Evolutionary conservation across 352 stramenopile species (phyloP), one percentile per base, ranked within the genome.

Genomic region (Pythium coloratum): DNA sequence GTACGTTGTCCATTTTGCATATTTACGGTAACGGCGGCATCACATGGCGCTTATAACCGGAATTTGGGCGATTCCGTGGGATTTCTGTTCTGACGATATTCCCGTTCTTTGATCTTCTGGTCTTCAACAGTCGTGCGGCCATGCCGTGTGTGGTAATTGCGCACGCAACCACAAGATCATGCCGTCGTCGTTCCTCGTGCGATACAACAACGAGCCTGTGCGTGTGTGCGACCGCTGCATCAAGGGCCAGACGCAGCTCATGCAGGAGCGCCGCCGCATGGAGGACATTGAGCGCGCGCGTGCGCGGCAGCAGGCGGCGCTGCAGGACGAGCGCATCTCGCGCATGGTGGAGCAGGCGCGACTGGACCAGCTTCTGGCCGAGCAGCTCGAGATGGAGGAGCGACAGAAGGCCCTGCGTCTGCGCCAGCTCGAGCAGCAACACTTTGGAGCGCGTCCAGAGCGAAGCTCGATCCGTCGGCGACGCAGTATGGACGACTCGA

Each of bases 191-290:
- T 84, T 78, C n/a, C 77, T 90, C 46, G 64, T 86, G 65, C 82
- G 81, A 42, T 91, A 86, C 69, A 85, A 86, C 32, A 92, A 94
- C 67, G 87, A 95, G 54, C 79, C 85, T 36, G 78, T 92, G 63
- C 87, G 87, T 20, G 84, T 95, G 54, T 95, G 87, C 70, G 87
- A 95, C 70, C 69, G 79, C 33, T 95, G 87, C 59, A 77, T 95
- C 57, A 79, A 82, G 42, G 75, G 90, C 55, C 83, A 95, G 73
- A 89, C 85, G 61, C 79, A 89, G 66, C 81, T 89, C 72, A 76
- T 89, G 65, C 70, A 89, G 38, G 85, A 93, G 50, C 82, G 84
- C 30, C 81, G 81, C 28, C 83, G 87, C 24, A 69, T 76, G 0
- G 82, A 91, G 28, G 85, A 93, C 53, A 77, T 92, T 55, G 85